phyloP scores from a whole-genome alignment of 2,329 filamentous ascomycete species.

The Ceratocystis colombiana region DNA sequence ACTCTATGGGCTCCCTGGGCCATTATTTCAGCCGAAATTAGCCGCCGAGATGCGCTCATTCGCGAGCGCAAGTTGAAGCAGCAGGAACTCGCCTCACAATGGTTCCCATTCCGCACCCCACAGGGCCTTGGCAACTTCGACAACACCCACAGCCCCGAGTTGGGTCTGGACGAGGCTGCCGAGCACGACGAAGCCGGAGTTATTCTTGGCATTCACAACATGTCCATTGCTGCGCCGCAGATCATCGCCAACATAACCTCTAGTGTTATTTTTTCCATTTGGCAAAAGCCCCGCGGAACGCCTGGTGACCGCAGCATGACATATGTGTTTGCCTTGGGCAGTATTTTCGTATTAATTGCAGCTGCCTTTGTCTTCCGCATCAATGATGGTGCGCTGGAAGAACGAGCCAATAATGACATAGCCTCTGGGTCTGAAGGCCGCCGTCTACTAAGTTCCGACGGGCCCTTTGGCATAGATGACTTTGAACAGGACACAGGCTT shows the following conservation, averaged over 20 bases:
- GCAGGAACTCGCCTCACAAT: constrained; percentile 25
- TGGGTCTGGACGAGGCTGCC: constrained; percentile 43
- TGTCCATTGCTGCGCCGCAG: constrained; percentile 83
- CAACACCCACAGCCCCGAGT: constrained; percentile 27
- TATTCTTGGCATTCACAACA: constrained; percentile 90
- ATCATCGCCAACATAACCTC: constrained; percentile 80
- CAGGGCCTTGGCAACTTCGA: constrained; percentile 23
- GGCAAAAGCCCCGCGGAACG: constrained; percentile 77
- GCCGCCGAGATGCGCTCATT: constrained; percentile 58
- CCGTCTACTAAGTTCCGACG: not conserved
- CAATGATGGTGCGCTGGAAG: constrained; percentile 30
- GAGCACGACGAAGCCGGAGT: constrained; percentile 72
- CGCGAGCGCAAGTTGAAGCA: constrained; percentile 34
- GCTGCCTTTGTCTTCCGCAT: constrained; percentile 62
- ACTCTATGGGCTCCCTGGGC: constrained; percentile 93
- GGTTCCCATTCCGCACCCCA: constrained; percentile 25
- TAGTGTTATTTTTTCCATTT: constrained; percentile 69
- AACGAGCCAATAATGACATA: constrained; percentile 14
- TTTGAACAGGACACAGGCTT: not conserved
- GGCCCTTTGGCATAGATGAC: not conserved
- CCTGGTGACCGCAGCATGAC: constrained; percentile 80
- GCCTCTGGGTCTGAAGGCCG: constrained; percentile 6
- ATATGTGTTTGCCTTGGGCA: constrained; percentile 77
- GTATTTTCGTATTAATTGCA: constrained; percentile 64
- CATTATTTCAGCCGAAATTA: constrained; percentile 87